Base-by-base conservation (phyloP, 345 rosid genomes). In the Aquilaria yunnanensis region DNA sequence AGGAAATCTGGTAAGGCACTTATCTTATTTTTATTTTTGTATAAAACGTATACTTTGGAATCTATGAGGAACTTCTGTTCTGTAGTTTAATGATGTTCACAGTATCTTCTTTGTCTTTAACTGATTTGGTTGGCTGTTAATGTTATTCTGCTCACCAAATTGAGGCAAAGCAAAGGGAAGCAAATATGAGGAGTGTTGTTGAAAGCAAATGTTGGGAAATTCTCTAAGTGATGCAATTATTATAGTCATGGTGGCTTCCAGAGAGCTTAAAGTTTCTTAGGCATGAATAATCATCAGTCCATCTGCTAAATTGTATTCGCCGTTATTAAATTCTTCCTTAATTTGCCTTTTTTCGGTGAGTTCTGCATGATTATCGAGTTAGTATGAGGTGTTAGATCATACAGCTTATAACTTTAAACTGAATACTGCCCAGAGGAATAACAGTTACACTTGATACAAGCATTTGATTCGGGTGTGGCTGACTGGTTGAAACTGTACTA, bases 401-500 rank as follows among this genome's bases (percentile, higher is more conserved):
- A 23, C 23, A 23, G 23, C 23, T 64, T 50, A 50, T 61, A 16
- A 11, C 32, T 56, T 49, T 47, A 56, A 6, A 48, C 48, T 32
- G 47, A 47, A 60, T 37, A 56, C 61, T 32, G 32, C 34, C 13
- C 10, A 5, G 52, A 6, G 16, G 23, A 31, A 23, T 65, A 56
- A 69, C 48, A 31, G 49, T 51, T 70, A 57, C 23, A 32, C 31
- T 65, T 77, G 64, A 56, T 48, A 53, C 87, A 89, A 97, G 88
- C 72, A 63, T 82, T 91, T 72, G 88, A 88, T 68, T 77, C 83
- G 13, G 83, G 86, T 12, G 45, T 63, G 54, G 69, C 87, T 50
- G 96, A 85, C 68, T 91, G 99, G 96, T 68, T 95, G 61, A 85
- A 23, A 83, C 76, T 80, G 91, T 70, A 80, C 93, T 6, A 90